Percentiles rank a stretch among this genome's conserved stretches.
phyloP scores from a whole-genome alignment of 2,329 filamentous ascomycete genomes.

The Escovopsis sp. region DNA sequence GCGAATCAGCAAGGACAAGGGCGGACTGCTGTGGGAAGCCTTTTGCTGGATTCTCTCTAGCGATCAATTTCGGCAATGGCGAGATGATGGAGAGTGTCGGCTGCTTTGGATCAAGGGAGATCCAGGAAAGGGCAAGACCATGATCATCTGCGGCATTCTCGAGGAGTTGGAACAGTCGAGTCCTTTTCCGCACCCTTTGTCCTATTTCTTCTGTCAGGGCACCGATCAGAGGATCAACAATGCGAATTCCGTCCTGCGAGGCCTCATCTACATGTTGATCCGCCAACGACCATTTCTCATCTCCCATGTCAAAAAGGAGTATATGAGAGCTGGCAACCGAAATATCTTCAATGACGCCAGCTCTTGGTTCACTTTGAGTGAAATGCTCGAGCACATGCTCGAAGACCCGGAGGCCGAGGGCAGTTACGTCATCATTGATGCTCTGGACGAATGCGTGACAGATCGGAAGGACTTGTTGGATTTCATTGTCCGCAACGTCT shows the following conservation, averaged over 20 bases:
- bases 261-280: slow-evolving; percentile 27
- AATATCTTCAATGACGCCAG: slow-evolving; percentile 24
- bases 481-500: slow-evolving; percentile 18
- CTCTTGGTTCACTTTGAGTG: slow-evolving; percentile 20
- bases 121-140: slow-evolving; percentile 30
- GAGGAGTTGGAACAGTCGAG: not conserved
- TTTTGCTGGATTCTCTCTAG: slow-evolving; percentile 21
- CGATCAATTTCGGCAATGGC: slow-evolving; percentile 10
- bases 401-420: slow-evolving; percentile 16
- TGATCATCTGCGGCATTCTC: slow-evolving; percentile 25
- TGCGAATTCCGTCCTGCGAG: slow-evolving; percentile 24
- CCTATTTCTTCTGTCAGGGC: slow-evolving; percentile 3
- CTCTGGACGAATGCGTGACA: slow-evolving; percentile 26
- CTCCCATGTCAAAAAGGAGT: slow-evolving; percentile 18
- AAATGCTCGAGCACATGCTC: slow-evolving; percentile 26
- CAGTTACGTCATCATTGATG: slow-evolving; percentile 28
- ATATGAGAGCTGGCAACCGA: slow-evolving; percentile 17
- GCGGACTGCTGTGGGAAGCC: slow-evolving; percentile 16
- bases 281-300: slow-evolving; percentile 18
- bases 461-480: slow-evolving; percentile 22
- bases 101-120: slow-evolving; percentile 25
- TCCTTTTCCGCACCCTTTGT: slow-evolving; percentile 4
- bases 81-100: slow-evolving; percentile 1
- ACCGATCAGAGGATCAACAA: slow-evolving; percentile 20
- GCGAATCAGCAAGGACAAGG: slow-evolving; percentile 21